phyloP scores from a whole-genome alignment of 768 basidiomycete species.

The Cytidiella melzeri region DNA sequence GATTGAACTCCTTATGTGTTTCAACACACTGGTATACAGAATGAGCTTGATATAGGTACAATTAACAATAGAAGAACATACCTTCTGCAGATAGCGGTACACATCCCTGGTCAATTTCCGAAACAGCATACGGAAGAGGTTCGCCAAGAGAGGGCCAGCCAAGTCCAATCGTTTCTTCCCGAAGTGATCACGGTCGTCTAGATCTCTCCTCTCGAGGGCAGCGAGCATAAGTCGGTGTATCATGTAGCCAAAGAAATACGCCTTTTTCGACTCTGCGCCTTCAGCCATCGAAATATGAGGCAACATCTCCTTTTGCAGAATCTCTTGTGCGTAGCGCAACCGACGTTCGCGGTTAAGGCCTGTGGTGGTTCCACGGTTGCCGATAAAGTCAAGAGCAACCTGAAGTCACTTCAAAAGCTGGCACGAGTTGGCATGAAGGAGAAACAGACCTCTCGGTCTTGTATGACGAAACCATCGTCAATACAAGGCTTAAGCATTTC shows the following conservation, averaged over 20 bases:
- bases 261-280: slow-evolving; percentile 96
- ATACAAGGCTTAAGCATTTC: slow-evolving; percentile 99
- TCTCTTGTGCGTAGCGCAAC: slow-evolving; percentile 95
- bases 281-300: slow-evolving; percentile 96
- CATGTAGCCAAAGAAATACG: slow-evolving; percentile 99
- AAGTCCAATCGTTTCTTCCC: slow-evolving; percentile 97
- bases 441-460: slow-evolving; percentile 78
- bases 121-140: slow-evolving; percentile 96
- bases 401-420: slow-evolving; percentile 14
- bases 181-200: slow-evolving; percentile 99
- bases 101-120: slow-evolving; percentile 95
- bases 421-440: neutral
- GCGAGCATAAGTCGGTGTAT: slow-evolving; percentile 93
- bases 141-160: slow-evolving; percentile 93
- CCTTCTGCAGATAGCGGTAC: slow-evolving; percentile 96
- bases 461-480: slow-evolving; percentile 97
- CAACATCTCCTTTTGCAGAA: slow-evolving; percentile 97
- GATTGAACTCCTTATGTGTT: slow-evolving; percentile 90
- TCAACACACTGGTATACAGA: slow-evolving; percentile 76
- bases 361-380: slow-evolving; percentile 93
- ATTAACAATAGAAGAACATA: slow-evolving; percentile 24
- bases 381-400: slow-evolving; percentile 93
- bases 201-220: slow-evolving; percentile 87
- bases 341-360: slow-evolving; percentile 89
- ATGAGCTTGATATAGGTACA: slow-evolving; percentile 3